phyloP scores from a whole-genome alignment of 441 rosid genomes.

The Cnidoscolus chayamansa region DNA sequence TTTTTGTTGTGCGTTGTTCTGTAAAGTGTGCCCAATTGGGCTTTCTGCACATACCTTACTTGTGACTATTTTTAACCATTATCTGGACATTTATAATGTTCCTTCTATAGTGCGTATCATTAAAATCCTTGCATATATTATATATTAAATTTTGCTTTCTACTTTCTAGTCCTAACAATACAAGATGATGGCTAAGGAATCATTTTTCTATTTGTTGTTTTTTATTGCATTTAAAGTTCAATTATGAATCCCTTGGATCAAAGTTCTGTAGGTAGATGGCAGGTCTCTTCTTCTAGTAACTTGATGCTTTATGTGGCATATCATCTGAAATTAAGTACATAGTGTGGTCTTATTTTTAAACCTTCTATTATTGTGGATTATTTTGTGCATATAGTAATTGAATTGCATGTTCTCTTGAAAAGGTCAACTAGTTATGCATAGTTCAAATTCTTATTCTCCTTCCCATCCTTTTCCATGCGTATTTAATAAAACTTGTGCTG shows the following conservation, averaged over 20 bases:
- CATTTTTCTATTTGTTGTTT: not conserved
- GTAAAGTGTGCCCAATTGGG: conserved; percentile 50
- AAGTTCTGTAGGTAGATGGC: not conserved
- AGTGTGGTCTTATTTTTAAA: not conserved
- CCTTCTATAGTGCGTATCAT: conserved; percentile 24
- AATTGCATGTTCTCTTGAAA: not conserved
- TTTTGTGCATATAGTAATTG: too few species aligned
- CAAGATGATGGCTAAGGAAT: not conserved
- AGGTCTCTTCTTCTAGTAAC: not conserved
- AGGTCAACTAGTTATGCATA: not conserved
- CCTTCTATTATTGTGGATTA: not conserved
- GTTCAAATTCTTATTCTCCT: not conserved
- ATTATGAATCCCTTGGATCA: not conserved
- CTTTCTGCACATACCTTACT: conserved; percentile 42
- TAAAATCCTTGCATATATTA: conserved; percentile 23
- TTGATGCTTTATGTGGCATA: not conserved
- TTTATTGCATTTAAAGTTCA: not conserved
- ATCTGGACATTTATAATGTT: conserved; percentile 29
- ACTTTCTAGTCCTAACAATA: not conserved
- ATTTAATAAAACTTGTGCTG: not conserved
- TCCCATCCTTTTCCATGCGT: not conserved
- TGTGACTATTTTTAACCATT: conserved; percentile 33
- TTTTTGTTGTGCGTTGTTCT: conserved; percentile 36
- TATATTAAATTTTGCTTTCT: conserved; percentile 9
- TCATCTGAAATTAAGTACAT: not conserved